These are phyloP conservation scores for Phialophora macrospora DNA, from an alignment of 2,329 filamentous ascomycete genomes.

Conservation along the genomic window DNA sequence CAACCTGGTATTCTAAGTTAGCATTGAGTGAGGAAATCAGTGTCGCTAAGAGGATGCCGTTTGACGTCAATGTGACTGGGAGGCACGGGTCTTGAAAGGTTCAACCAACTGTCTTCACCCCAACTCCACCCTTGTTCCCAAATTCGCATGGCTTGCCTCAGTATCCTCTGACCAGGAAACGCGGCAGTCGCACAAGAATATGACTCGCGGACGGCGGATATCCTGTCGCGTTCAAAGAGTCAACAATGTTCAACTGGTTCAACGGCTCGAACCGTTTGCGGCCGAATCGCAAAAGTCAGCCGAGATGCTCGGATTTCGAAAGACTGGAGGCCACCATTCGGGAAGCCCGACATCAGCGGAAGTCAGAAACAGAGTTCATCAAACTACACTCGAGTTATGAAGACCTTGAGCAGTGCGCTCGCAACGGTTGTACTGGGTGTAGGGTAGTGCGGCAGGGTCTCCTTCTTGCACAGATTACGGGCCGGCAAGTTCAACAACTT, in stretches of 20 bases:
- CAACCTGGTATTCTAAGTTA: too few relatives aligned
- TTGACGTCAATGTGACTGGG: too few relatives aligned
- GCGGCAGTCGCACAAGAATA: too few relatives aligned
- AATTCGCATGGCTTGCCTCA: not conserved
- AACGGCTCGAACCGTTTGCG: not conserved
- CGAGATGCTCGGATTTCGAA: constrained; percentile 9
- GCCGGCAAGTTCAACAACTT: not conserved
- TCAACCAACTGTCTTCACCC: too few relatives aligned
- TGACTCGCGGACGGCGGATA: too few relatives aligned
- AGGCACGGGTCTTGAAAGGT: too few relatives aligned
- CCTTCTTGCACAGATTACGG: constrained; percentile 5
- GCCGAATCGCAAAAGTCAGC: constrained; percentile 13
- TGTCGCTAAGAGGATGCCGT: too few relatives aligned
- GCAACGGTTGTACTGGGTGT: constrained; percentile 2
- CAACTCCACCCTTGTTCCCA: not conserved
- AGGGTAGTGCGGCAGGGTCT: constrained; percentile 13
- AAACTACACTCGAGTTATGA: constrained; percentile 13
- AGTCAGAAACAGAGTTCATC: constrained; percentile 1
- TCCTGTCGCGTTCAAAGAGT: not conserved
- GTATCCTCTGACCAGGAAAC: too few relatives aligned
- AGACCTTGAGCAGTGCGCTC: constrained; percentile 13
- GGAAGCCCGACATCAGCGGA: constrained; percentile 1
- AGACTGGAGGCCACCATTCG: constrained; percentile 4
- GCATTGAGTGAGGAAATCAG: too few relatives aligned
- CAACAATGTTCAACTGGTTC: constrained; percentile 8